Base-by-base conservation (phyloP, 2,329 filamentous ascomycete species). In the Lachnellula occidentalis region DNA sequence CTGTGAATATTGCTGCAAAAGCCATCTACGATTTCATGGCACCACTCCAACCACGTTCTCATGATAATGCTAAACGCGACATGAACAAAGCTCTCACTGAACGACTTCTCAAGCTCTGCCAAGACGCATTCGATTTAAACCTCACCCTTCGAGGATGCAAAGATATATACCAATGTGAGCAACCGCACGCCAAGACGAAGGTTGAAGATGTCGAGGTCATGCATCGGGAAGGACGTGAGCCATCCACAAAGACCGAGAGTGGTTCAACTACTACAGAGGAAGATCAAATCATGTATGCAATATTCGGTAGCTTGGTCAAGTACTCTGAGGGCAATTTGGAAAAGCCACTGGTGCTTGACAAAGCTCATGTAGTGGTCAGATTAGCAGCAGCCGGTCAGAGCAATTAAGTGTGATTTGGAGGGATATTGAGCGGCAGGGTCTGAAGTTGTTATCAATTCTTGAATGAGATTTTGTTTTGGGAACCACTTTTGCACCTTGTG, bases 291-390 rank as follows among this genome's bases (percentile, higher is more conserved):
- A 15, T 24, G 12, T 48, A 42, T 41, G 3, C 21, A 3, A 48
- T 52, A 17, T 51, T n/a, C 19, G 31, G 21, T 12, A 17, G 36
- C 4, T 15, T 54, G 36, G 37, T 54, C 5, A 54, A 54, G 12
- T 49, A 43, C 12, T 37, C 56, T 4, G 37, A 46, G n/a, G 3
- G 36, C 5, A 43, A 46, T 36, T 9, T 14, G 2, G 19, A 43
- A 3, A 46, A 45, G 17, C 34, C 50, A 4, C 31, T 55, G 17
- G n/a, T 56, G 14, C 43, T 56, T 1, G 53, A 51, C 36, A 51
- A 51, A 24, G 53, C 53, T 15, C 37, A 50, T 24, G 45, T 48
- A 2, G 53, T 43, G 6, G 14, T 22, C 4, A 27, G 7, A 6
- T 3, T 22, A 3, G 34, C 15, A 36, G 34, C 15, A 36, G 34